Evolutionary conservation across 164 flowering plant genomes (phyloP), one percentile per base, ranked within the genome.

Genomic region (Amborella trichopoda): DNA sequence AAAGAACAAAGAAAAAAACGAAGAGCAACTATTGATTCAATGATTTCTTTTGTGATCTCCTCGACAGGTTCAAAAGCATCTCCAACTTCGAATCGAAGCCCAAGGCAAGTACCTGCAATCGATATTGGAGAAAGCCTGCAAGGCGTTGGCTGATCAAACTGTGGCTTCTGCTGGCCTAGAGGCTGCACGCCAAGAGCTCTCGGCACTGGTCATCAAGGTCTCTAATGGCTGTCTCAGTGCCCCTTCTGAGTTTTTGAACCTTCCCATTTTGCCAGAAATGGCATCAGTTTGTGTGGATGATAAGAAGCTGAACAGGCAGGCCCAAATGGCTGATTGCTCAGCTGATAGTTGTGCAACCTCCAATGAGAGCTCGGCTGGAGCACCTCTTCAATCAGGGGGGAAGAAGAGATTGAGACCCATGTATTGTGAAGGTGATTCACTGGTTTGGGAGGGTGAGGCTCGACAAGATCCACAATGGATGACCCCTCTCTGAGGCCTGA

Each of bases 51-150:
- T n/a, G n/a, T n/a, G n/a, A n/a, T n/a, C n/a, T n/a, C n/a, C n/a
- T 26, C 17, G 44, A 20, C 64, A 90, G 97, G 97, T 90, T 37
- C 98, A 86, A 62, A 89, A 83, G 19, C 90, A 59, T 46, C 82
- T 90, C 28, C 87, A 90, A 44, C 62, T 90, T 46, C 75, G 94
- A 10, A 76, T 82, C 23, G 94, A 86, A 59, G 88, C 96, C n/a
- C 95, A 90, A 55, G 75, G 79, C 43, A 83, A 78, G 64, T 90
- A 90, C 71, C 75, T 90, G 18, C 83, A 86, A 21, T 67, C 87
- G 18, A 83, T 87, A 47, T 87, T 90, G 4, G 95, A 90, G 66
- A 86, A 81, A 61, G 96, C 98, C 39, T 87, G 89, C 57, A 79
- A 75, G 66, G 81, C 74, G 44, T 68, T 90, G 14, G 71, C 59